These are phyloP conservation scores for Pleurotus pulmonarius DNA, from an alignment of 768 basidiomycete genomes.

Conservation along the genomic window DNA sequence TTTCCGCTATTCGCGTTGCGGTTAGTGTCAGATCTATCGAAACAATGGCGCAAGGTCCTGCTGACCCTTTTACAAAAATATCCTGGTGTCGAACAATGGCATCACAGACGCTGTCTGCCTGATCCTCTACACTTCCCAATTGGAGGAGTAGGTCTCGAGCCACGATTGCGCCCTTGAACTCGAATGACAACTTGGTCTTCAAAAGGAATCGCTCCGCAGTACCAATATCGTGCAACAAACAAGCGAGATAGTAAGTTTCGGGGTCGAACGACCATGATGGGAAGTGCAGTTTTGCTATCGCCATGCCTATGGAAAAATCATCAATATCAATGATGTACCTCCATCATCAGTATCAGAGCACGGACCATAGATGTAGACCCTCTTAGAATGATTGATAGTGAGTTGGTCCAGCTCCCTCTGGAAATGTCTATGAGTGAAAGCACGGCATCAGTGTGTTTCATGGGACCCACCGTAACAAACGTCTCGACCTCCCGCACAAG, in stretches of 20 bases:
- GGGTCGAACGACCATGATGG: slow-evolving; percentile 36
- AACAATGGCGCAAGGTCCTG: not conserved
- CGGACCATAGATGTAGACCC: slow-evolving; percentile 48
- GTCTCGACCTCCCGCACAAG: slow-evolving; percentile 33
- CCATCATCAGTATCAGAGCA: not conserved
- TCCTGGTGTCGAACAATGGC: slow-evolving; percentile 47
- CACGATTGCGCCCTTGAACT: slow-evolving; percentile 52
- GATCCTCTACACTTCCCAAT: slow-evolving; percentile 39
- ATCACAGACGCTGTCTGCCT: slow-evolving; percentile 50
- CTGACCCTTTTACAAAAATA: slow-evolving; percentile 41
- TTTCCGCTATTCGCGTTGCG: slow-evolving; percentile 31
- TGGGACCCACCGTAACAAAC: slow-evolving; percentile 31
- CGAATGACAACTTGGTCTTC: slow-evolving; percentile 55
- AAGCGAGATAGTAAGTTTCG: slow-evolving; percentile 50
- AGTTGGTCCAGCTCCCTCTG: slow-evolving; percentile 40
- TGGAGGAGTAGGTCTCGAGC: slow-evolving; percentile 44
- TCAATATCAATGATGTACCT: not conserved
- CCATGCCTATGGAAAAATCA: slow-evolving; percentile 33
- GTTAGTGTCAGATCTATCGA: not conserved
- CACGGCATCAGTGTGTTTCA: not conserved
- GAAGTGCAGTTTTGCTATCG: slow-evolving; percentile 43
- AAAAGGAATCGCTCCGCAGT: slow-evolving; percentile 42
- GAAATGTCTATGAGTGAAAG: not conserved
- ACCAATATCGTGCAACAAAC: slow-evolving; percentile 51
- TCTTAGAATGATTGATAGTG: slow-evolving; percentile 46